A percentile compares a stretch with the other conserved stretches of the same genome.
Evolutionary conservation across 2,329 filamentous ascomycete genomes (phyloP).

Genomic region (Clarireedia paspali): DNA sequence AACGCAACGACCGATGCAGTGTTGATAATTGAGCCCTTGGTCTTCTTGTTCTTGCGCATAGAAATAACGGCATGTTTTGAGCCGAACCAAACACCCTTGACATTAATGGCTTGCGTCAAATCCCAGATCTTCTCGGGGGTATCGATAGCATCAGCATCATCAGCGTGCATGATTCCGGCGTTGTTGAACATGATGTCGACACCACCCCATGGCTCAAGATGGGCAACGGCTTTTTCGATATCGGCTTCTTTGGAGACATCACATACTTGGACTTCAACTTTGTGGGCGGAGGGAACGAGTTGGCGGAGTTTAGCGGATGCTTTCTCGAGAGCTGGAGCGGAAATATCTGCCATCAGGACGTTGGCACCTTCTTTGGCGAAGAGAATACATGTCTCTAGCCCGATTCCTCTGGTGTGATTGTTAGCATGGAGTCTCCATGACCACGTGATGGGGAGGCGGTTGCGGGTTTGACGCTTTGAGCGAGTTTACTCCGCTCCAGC

Average conservation of each 20-base stretch:
- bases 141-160: conserved; percentile 56
- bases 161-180: conserved; percentile 69
- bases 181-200: conserved; percentile 75
- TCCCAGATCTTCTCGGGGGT: conserved; percentile 73
- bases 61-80: conserved; percentile 65
- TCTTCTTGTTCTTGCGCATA: conserved; percentile 60
- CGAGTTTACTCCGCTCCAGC: background rate
- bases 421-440: background rate
- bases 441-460: too few relatives aligned
- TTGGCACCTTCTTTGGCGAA: conserved; percentile 65
- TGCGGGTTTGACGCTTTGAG: too few relatives aligned
- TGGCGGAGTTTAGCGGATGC: conserved; percentile 53
- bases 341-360: conserved; percentile 65
- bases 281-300: conserved; percentile 42
- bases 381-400: conserved; percentile 65
- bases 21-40: conserved; percentile 63
- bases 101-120: conserved; percentile 66
- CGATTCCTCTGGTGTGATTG: conserved; percentile 50
- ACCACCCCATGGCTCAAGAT: conserved; percentile 61
- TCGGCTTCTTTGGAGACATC: conserved; percentile 65
- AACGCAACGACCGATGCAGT: conserved; percentile 65
- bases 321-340: conserved; percentile 53
- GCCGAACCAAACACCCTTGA: conserved; percentile 74
- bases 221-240: conserved; percentile 51
- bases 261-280: conserved; percentile 43